Evolutionary conservation across 2,329 filamentous ascomycete species (phyloP).

Genomic region (Talaromyces sp.): DNA sequence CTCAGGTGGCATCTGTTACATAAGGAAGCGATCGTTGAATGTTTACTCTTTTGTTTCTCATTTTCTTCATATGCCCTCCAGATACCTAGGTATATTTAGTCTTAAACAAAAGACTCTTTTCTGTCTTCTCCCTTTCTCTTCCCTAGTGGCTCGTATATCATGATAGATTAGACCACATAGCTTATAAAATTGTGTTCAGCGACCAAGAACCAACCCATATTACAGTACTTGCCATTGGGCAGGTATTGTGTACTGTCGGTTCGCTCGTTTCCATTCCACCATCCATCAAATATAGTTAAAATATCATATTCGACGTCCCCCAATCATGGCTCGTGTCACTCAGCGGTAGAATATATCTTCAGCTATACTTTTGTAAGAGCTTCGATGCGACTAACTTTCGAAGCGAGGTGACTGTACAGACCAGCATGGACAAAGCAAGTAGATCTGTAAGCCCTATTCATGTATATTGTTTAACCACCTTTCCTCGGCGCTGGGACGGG

Average conservation of each 20-base stretch:
- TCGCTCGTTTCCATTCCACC: not conserved
- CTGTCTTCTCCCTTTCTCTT: not conserved
- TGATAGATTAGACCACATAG: slow-evolving; percentile 7
- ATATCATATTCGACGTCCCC: not conserved
- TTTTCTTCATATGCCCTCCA: slow-evolving; percentile 5
- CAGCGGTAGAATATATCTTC: not conserved
- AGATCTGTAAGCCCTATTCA: slow-evolving; percentile 4
- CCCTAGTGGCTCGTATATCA: not conserved
- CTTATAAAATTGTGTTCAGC: slow-evolving; percentile 5
- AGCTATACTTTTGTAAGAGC: slow-evolving; percentile 1
- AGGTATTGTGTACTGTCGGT: not conserved
- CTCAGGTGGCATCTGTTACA: too few relatives aligned
- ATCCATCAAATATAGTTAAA: not conserved
- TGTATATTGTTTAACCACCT: slow-evolving; percentile 28
- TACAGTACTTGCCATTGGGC: not conserved
- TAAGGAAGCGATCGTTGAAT: not conserved
- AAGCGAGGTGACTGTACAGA: not conserved
- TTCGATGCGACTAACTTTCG: not conserved
- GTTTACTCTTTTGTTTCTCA: slow-evolving; percentile 5
- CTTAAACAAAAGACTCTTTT: slow-evolving; percentile 1
- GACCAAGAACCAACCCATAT: slow-evolving; percentile 2
- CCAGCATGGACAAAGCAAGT: not conserved
- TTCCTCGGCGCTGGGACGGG: slow-evolving; percentile 33
- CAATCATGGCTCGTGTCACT: not conserved
- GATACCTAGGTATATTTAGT: slow-evolving; percentile 10